Evolutionary conservation across 73 alveolate species (phyloP).

Genomic region (Symbiodinium natans): DNA sequence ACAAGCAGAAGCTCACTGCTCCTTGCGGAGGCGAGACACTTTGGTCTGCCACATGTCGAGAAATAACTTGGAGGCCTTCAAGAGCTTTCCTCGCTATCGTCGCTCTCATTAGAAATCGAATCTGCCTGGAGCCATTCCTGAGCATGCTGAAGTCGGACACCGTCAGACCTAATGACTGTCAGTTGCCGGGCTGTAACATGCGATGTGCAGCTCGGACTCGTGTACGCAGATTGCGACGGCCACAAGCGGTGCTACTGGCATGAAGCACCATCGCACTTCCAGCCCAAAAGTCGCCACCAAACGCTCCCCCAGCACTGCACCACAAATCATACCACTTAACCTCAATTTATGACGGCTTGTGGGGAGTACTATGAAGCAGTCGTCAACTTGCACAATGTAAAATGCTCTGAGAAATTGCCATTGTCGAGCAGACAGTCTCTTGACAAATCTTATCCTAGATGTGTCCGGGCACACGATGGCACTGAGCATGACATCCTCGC

Average conservation of each 20-base stretch:
- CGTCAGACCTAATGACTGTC: too few relatives aligned
- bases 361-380: too few relatives aligned
- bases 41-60: background rate
- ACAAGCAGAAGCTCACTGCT: background rate
- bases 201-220: background rate
- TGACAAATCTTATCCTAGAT: background rate
- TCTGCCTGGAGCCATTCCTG: background rate
- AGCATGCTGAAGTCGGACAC: too few relatives aligned
- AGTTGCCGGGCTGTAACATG: too few relatives aligned
- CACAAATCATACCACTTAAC: background rate
- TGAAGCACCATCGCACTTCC: slow-evolving; percentile 66
- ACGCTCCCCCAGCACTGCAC: background rate
- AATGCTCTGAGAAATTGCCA: background rate
- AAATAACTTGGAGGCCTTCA: background rate
- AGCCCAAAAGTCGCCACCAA: slow-evolving; percentile 1
- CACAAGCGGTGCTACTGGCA: slow-evolving; percentile 82
- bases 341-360: background rate
- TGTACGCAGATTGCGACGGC: slow-evolving; percentile 41
- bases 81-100: background rate
- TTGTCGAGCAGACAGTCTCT: background rate
- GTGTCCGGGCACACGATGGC: slow-evolving; percentile 22
- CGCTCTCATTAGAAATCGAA: background rate
- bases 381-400: too few relatives aligned
- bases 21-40: background rate
- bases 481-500: slow-evolving; percentile 30